A percentile compares a stretch with the other conserved stretches of the same genome.
phyloP scores from a whole-genome alignment of 2,329 filamentous ascomycete genomes.

The Talaromyces sp. region DNA sequence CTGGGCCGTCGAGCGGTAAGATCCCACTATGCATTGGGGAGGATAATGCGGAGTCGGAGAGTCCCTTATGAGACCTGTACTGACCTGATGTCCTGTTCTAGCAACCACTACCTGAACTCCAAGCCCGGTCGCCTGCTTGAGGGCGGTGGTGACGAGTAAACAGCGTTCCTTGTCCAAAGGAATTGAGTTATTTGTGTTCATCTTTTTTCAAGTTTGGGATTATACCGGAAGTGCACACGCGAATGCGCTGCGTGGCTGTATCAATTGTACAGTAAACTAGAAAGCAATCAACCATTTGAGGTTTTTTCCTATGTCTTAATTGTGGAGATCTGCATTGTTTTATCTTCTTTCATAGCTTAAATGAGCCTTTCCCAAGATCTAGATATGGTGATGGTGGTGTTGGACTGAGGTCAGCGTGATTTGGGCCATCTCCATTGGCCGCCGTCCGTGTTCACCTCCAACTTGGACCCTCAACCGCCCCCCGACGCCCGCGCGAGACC shows the following conservation, averaged over 20 bases:
- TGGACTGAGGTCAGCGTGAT: conserved; percentile 1
- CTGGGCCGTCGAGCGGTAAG: conserved; percentile 88
- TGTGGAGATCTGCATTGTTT: neutral
- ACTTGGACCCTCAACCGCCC: neutral
- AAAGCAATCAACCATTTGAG: conserved; percentile 37
- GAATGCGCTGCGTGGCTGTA: conserved; percentile 23
- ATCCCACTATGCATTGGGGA: conserved; percentile 36
- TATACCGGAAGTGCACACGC: conserved; percentile 12
- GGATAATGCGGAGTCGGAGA: neutral
- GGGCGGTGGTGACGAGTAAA: conserved; percentile 37
- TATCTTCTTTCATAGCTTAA: neutral
- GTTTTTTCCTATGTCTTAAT: conserved; percentile 22
- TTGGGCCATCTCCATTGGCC: conserved; percentile 2
- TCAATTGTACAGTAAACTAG: conserved; percentile 46
- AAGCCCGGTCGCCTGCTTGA: conserved; percentile 49
- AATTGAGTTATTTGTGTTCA: conserved; percentile 2
- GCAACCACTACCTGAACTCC: conserved; percentile 56
- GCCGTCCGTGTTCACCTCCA: neutral
- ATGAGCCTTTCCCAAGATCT: neutral
- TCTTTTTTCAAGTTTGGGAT: conserved; percentile 6
- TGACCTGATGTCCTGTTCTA: conserved; percentile 26
- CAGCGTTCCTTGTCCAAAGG: conserved; percentile 10
- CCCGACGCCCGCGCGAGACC: too few relatives aligned
- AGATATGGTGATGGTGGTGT: neutral
- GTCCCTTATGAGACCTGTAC: neutral